These are phyloP conservation scores for Kalanchoe fedtschenkoi DNA, from an alignment of 164 flowering plant species.

Conservation along the genomic window DNA sequence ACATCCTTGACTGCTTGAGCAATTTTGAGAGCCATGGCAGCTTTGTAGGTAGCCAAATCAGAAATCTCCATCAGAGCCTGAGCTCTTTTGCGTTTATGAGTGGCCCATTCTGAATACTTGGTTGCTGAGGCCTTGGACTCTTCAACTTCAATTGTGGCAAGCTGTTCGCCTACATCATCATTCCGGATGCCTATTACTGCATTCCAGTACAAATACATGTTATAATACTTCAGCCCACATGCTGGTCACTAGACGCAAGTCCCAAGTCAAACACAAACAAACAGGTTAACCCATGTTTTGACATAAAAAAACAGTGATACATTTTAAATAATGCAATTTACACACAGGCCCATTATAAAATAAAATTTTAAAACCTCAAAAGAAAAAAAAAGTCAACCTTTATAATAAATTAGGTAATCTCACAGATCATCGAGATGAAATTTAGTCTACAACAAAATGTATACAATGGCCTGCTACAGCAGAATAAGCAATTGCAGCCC, in stretches of 20 bases:
- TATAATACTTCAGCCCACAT: too few species aligned
- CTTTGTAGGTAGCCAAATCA: constrained; percentile 56
- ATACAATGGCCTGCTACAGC: neutral
- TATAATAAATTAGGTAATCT: neutral
- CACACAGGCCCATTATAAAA: neutral
- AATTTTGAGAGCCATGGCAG: constrained; percentile 51
- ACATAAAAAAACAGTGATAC: neutral
- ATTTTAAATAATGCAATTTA: neutral
- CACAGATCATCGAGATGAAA: neutral
- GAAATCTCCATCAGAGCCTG: constrained; percentile 61
- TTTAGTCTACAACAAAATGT: neutral
- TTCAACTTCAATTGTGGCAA: constrained; percentile 27
- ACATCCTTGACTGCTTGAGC: constrained; percentile 40
- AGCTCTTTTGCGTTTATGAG: constrained; percentile 49
- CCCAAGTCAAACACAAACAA: neutral
- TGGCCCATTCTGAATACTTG: constrained; percentile 28
- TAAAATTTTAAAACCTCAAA: neutral
- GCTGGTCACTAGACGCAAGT: too few species aligned
- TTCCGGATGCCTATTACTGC: constrained; percentile 22
- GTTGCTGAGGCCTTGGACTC: constrained; percentile 39
- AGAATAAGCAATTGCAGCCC: neutral
- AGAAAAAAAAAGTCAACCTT: too few species aligned
- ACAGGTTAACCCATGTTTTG: neutral
- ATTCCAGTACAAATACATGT: too few species aligned
- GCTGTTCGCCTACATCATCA: constrained; percentile 21